These are phyloP conservation scores for Penicillium odoratum DNA, from an alignment of 495 filamentous ascomycete genomes.

Conservation along the genomic window DNA sequence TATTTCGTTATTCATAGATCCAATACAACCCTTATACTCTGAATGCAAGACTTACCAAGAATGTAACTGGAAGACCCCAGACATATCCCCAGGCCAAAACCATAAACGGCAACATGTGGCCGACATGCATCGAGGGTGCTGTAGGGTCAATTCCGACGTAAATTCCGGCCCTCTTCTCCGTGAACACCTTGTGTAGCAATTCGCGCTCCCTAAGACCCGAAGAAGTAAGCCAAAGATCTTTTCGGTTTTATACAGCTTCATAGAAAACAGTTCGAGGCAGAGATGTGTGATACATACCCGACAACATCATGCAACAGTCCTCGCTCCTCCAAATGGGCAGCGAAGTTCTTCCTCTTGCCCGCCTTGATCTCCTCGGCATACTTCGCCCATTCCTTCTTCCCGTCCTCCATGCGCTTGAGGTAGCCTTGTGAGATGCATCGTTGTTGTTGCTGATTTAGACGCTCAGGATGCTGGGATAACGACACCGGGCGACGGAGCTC, in stretches of 20 bases:
- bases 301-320: conserved; percentile 78
- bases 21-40: background rate
- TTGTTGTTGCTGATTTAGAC: conserved; percentile 31
- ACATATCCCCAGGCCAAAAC: conserved; percentile 90
- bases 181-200: conserved; percentile 69
- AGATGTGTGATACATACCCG: conserved; percentile 57
- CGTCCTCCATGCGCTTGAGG: conserved; percentile 52
- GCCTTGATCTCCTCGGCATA: conserved; percentile 56
- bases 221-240: background rate
- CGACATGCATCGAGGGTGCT: conserved; percentile 85
- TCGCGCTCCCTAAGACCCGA: conserved; percentile 52
- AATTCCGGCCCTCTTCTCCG: conserved; percentile 65
- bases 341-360: conserved; percentile 63
- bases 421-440: conserved; percentile 52
- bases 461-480: background rate
- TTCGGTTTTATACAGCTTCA: background rate
- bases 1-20: conserved; percentile 15
- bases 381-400: conserved; percentile 56
- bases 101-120: conserved; percentile 93
- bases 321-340: conserved; percentile 72
- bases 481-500: conserved; percentile 21
- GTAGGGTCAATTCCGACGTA: conserved; percentile 95
- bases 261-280: background rate
- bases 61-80: conserved; percentile 71
- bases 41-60: conserved; percentile 52